A percentile compares a stretch with the other conserved stretches of the same genome.
Conservation (phyloP, 2,329 filamentous ascomycete species). For the Penicillium sp. region DNA sequence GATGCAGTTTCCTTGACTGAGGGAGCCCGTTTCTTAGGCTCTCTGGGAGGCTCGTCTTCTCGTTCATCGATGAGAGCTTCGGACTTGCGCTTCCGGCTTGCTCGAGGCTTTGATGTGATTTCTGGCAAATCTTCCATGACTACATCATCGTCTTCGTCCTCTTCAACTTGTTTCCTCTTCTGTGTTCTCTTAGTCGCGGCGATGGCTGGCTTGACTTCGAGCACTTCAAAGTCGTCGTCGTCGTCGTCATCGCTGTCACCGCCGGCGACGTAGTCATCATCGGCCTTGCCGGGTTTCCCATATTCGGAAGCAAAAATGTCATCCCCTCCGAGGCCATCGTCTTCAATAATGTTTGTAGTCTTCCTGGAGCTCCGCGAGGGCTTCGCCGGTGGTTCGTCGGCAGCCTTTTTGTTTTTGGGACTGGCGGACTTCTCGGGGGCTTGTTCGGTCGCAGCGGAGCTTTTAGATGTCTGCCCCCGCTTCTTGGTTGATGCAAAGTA, state of each 20-base stretch:
- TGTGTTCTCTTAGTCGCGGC: slow-evolving; percentile 49
- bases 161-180: slow-evolving; percentile 34
- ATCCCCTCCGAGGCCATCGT: slow-evolving; percentile 67
- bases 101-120: slow-evolving; percentile 50
- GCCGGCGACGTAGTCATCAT: slow-evolving; percentile 71
- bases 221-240: slow-evolving; percentile 68
- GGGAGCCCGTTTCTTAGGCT: slow-evolving; percentile 60
- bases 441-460: slow-evolving; percentile 13
- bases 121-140: slow-evolving; percentile 57
- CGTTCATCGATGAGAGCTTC: slow-evolving; percentile 57
- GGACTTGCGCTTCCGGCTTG: slow-evolving; percentile 61
- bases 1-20: slow-evolving; percentile 38
- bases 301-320: slow-evolving; percentile 81
- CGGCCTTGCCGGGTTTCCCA: slow-evolving; percentile 65
- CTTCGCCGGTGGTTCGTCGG: slow-evolving; percentile 22
- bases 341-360: slow-evolving; percentile 61
- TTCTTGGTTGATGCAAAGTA: slow-evolving; percentile 66
- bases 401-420: slow-evolving; percentile 19
- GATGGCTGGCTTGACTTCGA: slow-evolving; percentile 64
- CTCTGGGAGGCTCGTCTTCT: slow-evolving; percentile 60
- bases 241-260: slow-evolving; percentile 54
- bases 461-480: slow-evolving; percentile 52
- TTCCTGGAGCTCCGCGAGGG: slow-evolving; percentile 33
- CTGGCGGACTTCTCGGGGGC: slow-evolving; percentile 21
- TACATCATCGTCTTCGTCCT: slow-evolving; percentile 50